Base-by-base conservation (phyloP, 176 grass and related monocot genomes). In the Zoysia pacifica region DNA sequence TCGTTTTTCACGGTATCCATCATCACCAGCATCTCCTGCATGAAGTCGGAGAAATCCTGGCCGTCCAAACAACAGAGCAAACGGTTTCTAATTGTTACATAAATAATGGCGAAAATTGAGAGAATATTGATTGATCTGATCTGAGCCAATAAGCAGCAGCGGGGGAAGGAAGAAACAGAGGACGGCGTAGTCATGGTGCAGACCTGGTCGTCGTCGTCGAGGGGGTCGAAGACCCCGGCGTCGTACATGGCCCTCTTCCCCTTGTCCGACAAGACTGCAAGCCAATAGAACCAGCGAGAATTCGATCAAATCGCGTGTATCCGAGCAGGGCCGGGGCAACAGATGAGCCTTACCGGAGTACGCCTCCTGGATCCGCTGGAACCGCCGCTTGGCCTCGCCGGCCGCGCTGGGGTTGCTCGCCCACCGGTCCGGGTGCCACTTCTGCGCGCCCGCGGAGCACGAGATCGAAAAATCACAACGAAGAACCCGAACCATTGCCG, bases 281-380 rank as follows among this genome's bases (percentile, higher is more conserved):
- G 53, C 66, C 76, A 74, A 80, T 4, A 51, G 42, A n/a, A 61
- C 11, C 66, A 18, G 14, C 60, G 61, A 56, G 38, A 60, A 81
- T 73, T 73, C 46, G 13, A 78, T 67, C 76, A 69, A 64, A 67
- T 8, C 70, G 47, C 45, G 65, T 41, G 51, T 6, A 74, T 48
- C 18, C 11, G 9, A 68, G 65, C 66, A 50, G 43, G 35, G 6
- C 9, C 11, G 11, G 15, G 51, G 18, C n/a, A 70, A 65, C 75
- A 16, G 38, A 35, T 28, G 72, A 55, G 56, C 69, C 96, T 93
- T 79, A 99, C 96, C 96, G 86, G 92, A 93, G 51, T 99, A 99
- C 6, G 96, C 96, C 82, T 99, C 96, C 78, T 99, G 96, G 81
- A 99, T 99, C 86, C 90, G 96, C 84, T 99, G 96, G 84, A 99